A percentile compares a stretch with the other conserved stretches of the same genome.
Conservation (phyloP, 2,329 filamentous ascomycete genomes). For the Thielaviopsis populi region DNA sequence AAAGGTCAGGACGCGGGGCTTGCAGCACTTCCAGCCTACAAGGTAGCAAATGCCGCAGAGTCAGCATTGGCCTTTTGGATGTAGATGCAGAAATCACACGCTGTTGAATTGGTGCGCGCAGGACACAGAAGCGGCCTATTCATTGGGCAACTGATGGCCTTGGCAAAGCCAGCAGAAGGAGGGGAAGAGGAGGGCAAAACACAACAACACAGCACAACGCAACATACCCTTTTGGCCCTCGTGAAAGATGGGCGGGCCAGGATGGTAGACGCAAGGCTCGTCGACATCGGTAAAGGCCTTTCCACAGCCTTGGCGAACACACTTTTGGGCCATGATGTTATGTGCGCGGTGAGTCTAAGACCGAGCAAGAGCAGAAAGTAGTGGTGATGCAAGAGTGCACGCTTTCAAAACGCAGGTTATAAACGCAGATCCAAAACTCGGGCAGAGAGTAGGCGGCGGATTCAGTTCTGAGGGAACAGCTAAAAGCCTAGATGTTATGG, state of each 20-base stretch:
- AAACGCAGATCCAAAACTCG: background rate
- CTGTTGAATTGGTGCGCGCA: background rate
- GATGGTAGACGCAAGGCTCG: slow-evolving; percentile 82
- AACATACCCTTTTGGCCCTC: slow-evolving; percentile 89
- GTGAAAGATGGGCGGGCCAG: slow-evolving; percentile 86
- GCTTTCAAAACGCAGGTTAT: background rate
- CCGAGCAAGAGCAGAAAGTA: background rate
- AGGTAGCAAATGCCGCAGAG: background rate
- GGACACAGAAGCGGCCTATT: background rate
- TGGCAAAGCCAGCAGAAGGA: background rate
- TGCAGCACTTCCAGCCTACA: slow-evolving; percentile 96
- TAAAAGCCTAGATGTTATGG: background rate
- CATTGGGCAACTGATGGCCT: background rate
- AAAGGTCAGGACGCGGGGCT: slow-evolving; percentile 88
- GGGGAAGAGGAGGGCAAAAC: background rate
- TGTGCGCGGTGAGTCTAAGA: background rate
- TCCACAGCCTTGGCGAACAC: slow-evolving; percentile 90
- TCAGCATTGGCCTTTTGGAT: background rate
- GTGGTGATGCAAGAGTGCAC: background rate
- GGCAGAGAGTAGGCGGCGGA: background rate
- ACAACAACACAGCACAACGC: slow-evolving; percentile 19
- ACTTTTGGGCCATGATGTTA: slow-evolving; percentile 57
- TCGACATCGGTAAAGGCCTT: slow-evolving; percentile 64
- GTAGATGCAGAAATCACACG: slow-evolving; percentile 16
- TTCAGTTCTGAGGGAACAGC: background rate